Evolutionary conservation across 352 stramenopile genomes (phyloP).

Genomic region (Globisporangium echinulatum): DNA sequence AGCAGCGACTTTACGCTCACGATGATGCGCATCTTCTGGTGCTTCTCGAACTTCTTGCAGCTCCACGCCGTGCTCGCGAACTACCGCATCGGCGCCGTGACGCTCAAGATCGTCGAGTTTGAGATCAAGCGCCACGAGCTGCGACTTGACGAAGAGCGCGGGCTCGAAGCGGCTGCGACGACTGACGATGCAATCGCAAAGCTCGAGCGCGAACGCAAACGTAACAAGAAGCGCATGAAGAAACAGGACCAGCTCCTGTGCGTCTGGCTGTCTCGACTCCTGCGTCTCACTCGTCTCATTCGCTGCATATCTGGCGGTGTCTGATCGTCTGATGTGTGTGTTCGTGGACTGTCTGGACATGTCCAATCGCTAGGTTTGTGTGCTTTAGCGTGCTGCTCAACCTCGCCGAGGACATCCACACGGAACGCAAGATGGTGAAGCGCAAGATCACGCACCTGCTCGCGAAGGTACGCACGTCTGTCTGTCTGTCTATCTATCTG

Average conservation of each 20-base stretch:
- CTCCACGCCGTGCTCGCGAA: constrained; percentile 91
- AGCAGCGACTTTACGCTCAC: constrained; percentile 91
- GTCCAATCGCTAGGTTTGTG: constrained; percentile 39
- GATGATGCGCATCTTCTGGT: constrained; percentile 94
- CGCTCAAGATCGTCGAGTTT: constrained; percentile 93
- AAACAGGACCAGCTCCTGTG: constrained; percentile 93
- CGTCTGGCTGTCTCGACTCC: constrained; percentile 3
- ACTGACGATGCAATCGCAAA: constrained; percentile 35
- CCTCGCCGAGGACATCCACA: constrained; percentile 90
- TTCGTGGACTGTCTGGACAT: neutral
- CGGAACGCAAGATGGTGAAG: constrained; percentile 95
- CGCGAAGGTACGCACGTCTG: constrained; percentile 38
- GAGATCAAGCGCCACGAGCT: constrained; percentile 89
- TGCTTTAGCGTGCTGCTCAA: constrained; percentile 93
- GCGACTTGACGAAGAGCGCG: constrained; percentile 60
- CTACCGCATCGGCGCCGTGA: constrained; percentile 91
- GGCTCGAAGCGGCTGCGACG: constrained; percentile 29
- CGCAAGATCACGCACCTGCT: constrained; percentile 83
- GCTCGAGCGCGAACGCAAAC: constrained; percentile 75
- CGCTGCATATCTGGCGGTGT: too few relatives aligned
- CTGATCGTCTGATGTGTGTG: neutral
- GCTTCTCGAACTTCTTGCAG: constrained; percentile 94
- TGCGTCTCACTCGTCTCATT: neutral
- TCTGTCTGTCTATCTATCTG: neutral
- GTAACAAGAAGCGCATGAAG: constrained; percentile 84